Base-by-base conservation (phyloP, 805 yeast species). In the Ogataea henricii region DNA sequence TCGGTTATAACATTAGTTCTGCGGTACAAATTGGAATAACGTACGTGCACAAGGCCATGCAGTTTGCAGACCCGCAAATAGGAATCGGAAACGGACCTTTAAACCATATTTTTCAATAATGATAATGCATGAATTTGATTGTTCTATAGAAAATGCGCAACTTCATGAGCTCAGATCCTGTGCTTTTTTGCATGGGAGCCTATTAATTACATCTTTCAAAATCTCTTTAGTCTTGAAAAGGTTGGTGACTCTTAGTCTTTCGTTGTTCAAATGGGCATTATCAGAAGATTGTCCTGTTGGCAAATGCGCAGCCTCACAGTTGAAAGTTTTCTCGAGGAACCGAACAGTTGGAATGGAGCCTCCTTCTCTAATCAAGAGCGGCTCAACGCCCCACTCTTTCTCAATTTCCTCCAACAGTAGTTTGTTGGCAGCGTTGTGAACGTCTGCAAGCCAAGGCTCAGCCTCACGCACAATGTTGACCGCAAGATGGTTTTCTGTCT, bases 271-370 rank as follows among this genome's bases (percentile, higher is more conserved):
- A 71, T 92, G 99, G 1, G 97, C 98, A 60, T 89, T 89, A 65
- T 94, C 98, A 36, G 94, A 82, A 1, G 92, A 79, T 69, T 92
- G 99, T 0, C 98, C 99, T 62, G 97, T 89, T 2, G 99, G 98
- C 27, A 94, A 79, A 66, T 94, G 98, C 0, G 92, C 95, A 1
- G 97, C 98, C 21, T 89, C 88, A 3, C 98, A 96, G 44, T 76
- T 67, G 55, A 92, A 87, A 10, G 78, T 72, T 64, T 87, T 87
- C 59, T 92, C 99, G 54, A 92, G 69, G 51, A 85, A 86, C 53
- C 97, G 70, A 6, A 94, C 83, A 9, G 92, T 85, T 1, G 99
- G 97, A 64, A 92, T 90, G 0, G 97, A 89, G 0, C 99, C 99
- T 51, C 99, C 99, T 70, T 94, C 99, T 55, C 98, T 79, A 26